Evolutionary conservation across 192 early-diverging fungal genomes (phyloP).

Genomic region (Rhizoclosmatium sp.): DNA sequence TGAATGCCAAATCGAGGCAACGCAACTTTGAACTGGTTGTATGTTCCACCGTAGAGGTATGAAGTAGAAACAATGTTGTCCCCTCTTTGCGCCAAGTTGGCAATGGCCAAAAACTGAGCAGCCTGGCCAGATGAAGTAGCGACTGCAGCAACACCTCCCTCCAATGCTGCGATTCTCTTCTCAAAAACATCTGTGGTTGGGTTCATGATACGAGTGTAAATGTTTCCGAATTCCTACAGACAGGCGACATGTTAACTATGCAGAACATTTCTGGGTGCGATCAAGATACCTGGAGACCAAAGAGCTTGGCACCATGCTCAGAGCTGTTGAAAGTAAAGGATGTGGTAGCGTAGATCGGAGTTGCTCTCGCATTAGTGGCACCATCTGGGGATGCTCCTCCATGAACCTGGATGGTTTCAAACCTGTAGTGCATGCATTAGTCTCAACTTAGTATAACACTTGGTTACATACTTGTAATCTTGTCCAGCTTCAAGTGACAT

Average conservation of each 20-base stretch:
- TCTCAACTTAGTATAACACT: too few relatives aligned
- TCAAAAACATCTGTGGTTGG: slow-evolving; percentile 92
- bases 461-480: too few relatives aligned
- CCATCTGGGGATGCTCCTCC: slow-evolving; percentile 76
- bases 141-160: slow-evolving; percentile 78
- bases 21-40: slow-evolving; percentile 84
- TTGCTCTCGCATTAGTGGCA: slow-evolving; percentile 80
- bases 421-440: slow-evolving; percentile 38
- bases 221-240: slow-evolving; percentile 71
- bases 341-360: slow-evolving; percentile 90
- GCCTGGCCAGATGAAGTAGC: slow-evolving; percentile 80
- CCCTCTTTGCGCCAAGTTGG: slow-evolving; percentile 78
- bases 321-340: slow-evolving; percentile 86
- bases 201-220: slow-evolving; percentile 86
- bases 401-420: slow-evolving; percentile 93
- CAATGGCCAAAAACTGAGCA: slow-evolving; percentile 84
- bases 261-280: slow-evolving; percentile 28
- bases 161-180: slow-evolving; percentile 89
- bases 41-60: slow-evolving; percentile 64
- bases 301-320: slow-evolving; percentile 82
- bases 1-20: slow-evolving; percentile 87
- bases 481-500: not conserved
- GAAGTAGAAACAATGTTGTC: slow-evolving; percentile 88
- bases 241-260: not conserved
- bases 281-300: slow-evolving; percentile 63